Evolutionary conservation across 2,329 filamentous ascomycete genomes (phyloP).

Genomic region (Ophiostoma australiae): DNA sequence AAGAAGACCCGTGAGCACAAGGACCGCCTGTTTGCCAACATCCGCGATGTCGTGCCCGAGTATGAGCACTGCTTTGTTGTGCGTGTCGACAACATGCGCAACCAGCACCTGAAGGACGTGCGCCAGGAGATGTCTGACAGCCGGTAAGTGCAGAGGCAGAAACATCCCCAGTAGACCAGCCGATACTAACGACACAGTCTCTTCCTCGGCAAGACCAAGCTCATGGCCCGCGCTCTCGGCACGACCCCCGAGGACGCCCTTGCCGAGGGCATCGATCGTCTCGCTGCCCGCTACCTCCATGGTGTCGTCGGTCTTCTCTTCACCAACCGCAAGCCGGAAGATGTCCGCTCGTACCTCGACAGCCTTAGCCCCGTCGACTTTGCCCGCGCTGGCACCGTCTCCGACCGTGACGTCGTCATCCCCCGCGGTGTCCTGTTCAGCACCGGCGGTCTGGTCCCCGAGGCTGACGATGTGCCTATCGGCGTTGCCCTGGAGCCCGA

Average conservation of each 20-base stretch:
- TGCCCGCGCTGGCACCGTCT: constrained; percentile 76
- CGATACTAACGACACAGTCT: constrained; percentile 51
- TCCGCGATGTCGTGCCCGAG: constrained; percentile 76
- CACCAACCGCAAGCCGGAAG: constrained; percentile 66
- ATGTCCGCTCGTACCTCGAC: constrained; percentile 66
- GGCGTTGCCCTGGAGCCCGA: constrained; percentile 87
- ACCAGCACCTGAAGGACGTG: constrained; percentile 90
- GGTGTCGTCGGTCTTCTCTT: constrained; percentile 83
- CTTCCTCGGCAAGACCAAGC: constrained; percentile 99
- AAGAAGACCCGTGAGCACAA: constrained; percentile 94
- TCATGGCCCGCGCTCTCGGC: constrained; percentile 94
- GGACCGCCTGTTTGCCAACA: constrained; percentile 78
- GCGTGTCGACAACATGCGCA: constrained; percentile 93
- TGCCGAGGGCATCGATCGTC: constrained; percentile 68
- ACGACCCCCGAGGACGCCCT: constrained; percentile 70
- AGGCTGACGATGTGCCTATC: constrained; percentile 78
- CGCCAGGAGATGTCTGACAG: constrained; percentile 78
- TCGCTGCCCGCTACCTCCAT: constrained; percentile 59
- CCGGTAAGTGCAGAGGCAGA: constrained; percentile 52
- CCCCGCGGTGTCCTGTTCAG: constrained; percentile 79
- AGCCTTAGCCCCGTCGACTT: constrained; percentile 75
- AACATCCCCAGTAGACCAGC: background rate
- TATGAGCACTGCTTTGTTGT: constrained; percentile 94
- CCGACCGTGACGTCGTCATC: constrained; percentile 70
- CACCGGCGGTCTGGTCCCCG: constrained; percentile 71